Conservation (phyloP, 306 rosid species). For the Gastrolobium villosum region DNA sequence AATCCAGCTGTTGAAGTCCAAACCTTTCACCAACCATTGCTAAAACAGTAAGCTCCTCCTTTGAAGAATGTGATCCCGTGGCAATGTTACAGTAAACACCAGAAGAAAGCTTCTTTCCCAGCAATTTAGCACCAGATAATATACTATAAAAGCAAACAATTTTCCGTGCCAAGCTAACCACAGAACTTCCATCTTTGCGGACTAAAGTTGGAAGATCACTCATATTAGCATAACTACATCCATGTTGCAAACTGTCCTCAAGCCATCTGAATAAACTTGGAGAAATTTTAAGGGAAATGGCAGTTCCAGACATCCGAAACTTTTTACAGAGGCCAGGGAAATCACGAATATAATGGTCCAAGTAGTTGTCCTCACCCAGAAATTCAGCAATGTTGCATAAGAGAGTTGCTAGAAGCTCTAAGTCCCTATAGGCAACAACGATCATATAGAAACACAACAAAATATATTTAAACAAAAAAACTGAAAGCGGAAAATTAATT, state of each 20-base stretch:
- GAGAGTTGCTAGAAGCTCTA: constrained; percentile 78
- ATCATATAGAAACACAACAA: constrained; percentile 41
- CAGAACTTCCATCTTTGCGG: constrained; percentile 71
- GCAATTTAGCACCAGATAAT: constrained; percentile 79
- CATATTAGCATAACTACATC: constrained; percentile 61
- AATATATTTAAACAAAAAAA: constrained; percentile 9
- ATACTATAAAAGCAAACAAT: constrained; percentile 85
- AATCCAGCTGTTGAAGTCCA: constrained; percentile 95
- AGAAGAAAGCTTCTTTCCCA: constrained; percentile 82
- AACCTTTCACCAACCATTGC: constrained; percentile 98
- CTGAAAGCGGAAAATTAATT: constrained; percentile 13
- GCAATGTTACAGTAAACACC: constrained; percentile 83
- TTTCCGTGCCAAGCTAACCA: constrained; percentile 86
- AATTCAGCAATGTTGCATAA: constrained; percentile 77
- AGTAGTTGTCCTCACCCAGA: constrained; percentile 76
- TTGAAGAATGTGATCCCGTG: constrained; percentile 79
- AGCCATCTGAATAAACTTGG: constrained; percentile 96
- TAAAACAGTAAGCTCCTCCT: constrained; percentile 88
- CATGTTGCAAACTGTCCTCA: constrained; percentile 81
- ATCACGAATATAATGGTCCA: constrained; percentile 93
- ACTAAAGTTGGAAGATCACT: constrained; percentile 77
- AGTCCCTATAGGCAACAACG: constrained; percentile 69
- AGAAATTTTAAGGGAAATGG: constrained; percentile 64
- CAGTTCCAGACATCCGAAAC: constrained; percentile 52
- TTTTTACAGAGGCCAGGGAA: constrained; percentile 76